These are phyloP conservation scores for Monilinia polystroma DNA, from an alignment of 2,329 filamentous ascomycete genomes.

Conservation along the genomic window DNA sequence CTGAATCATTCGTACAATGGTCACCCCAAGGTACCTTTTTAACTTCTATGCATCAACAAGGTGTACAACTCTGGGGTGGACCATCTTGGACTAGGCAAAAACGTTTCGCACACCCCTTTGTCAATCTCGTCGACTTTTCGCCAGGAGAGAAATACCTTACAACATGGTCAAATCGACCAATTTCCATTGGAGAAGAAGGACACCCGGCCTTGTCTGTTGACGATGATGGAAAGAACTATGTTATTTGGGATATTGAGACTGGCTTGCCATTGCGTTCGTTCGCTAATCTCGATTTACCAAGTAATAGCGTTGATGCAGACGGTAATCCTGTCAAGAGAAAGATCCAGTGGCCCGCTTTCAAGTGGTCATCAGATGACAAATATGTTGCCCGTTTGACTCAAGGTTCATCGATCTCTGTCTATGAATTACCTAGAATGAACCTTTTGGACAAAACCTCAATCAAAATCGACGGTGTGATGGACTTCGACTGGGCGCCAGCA, in stretches of 20 bases:
- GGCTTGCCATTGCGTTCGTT: constrained; percentile 90
- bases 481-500: constrained; percentile 96
- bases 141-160: constrained; percentile 89
- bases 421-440: constrained; percentile 86
- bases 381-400: constrained; percentile 92
- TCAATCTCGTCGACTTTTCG: constrained; percentile 95
- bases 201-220: constrained; percentile 82
- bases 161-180: constrained; percentile 94
- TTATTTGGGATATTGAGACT: constrained; percentile 95
- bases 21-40: constrained; percentile 92
- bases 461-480: constrained; percentile 94
- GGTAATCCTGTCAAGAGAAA: constrained; percentile 78
- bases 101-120: constrained; percentile 91
- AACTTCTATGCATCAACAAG: constrained; percentile 91
- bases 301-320: constrained; percentile 57
- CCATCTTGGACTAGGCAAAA: constrained; percentile 84
- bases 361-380: constrained; percentile 97
- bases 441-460: constrained; percentile 86
- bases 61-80: constrained; percentile 96
- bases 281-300: constrained; percentile 78
- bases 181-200: constrained; percentile 84
- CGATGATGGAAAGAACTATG: constrained; percentile 98
- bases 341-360: constrained; percentile 97
- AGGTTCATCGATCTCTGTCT: constrained; percentile 84
- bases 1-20: constrained; percentile 97